phyloP scores from a whole-genome alignment of 2,329 filamentous ascomycete species.

The Claviceps fusiformis region DNA sequence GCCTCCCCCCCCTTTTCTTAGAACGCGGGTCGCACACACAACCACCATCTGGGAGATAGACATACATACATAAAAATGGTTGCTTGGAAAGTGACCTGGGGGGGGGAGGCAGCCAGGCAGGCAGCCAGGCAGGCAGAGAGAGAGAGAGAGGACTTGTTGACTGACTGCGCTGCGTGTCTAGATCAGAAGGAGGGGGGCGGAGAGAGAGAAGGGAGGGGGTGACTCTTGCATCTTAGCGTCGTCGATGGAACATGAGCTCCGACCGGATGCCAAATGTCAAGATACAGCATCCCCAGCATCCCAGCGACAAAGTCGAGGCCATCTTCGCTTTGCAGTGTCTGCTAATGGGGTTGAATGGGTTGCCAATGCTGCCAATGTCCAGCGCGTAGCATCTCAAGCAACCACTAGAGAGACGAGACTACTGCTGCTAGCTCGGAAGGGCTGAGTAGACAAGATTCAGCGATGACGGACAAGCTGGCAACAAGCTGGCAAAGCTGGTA shows the following conservation, averaged over 20 bases:
- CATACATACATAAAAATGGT: neutral
- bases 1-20: neutral
- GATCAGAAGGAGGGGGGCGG: neutral
- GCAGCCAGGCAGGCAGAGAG: neutral
- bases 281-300: neutral
- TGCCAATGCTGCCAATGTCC: slow-evolving; percentile 1
- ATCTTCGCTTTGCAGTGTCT: neutral
- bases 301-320: neutral
- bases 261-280: slow-evolving; percentile 17
- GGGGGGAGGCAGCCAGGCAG: too few species aligned
- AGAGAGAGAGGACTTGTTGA: too few species aligned
- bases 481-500: too few species aligned
- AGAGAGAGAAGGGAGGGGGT: neutral
- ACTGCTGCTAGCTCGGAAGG: slow-evolving; percentile 22
- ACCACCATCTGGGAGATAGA: slow-evolving; percentile 1
- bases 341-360: too few species aligned
- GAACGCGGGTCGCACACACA: slow-evolving; percentile 3
- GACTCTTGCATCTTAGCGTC: slow-evolving; percentile 2
- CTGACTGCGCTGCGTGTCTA: neutral
- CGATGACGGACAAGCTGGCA: slow-evolving; percentile 5
- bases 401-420: slow-evolving; percentile 6
- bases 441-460: slow-evolving; percentile 20
- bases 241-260: slow-evolving; percentile 2
- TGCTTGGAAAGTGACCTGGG: neutral
- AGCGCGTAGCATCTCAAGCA: slow-evolving; percentile 5